Conservation (phyloP, 106 monocot species). For the Dioscorea alata region DNA sequence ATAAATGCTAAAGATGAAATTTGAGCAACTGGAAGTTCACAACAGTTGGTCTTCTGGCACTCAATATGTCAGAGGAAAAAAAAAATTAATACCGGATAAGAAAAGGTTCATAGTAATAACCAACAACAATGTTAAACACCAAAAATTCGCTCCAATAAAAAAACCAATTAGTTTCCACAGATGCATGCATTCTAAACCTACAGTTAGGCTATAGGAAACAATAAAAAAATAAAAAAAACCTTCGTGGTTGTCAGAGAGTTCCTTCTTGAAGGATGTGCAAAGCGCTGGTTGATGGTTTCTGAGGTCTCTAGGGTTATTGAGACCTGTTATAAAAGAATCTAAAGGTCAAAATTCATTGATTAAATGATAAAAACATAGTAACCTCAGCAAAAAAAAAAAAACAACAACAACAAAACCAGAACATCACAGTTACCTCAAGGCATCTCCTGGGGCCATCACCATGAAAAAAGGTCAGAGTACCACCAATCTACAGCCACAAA, state of each 20-base stretch:
- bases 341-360: no score
- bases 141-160: no score
- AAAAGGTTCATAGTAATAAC: no score
- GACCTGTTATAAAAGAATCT: slow-evolving; percentile 33
- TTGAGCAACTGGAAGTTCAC: no score
- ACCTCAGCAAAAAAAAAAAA: neutral
- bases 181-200: no score
- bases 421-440: slow-evolving; percentile 66
- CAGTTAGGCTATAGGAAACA: neutral
- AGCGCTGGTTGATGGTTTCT: slow-evolving; percentile 68
- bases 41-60: no score
- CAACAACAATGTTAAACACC: no score
- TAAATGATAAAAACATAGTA: neutral
- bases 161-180: no score
- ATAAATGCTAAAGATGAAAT: no score
- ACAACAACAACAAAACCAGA: neutral
- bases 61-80: no score
- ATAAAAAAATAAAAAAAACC: slow-evolving; percentile 32
- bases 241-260: slow-evolving; percentile 74
- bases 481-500: slow-evolving; percentile 72
- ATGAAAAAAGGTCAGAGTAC: slow-evolving; percentile 89
- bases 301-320: slow-evolving; percentile 80
- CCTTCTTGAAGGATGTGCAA: slow-evolving; percentile 82
- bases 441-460: slow-evolving; percentile 74
- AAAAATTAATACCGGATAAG: no score